These are phyloP conservation scores for Herpotrichia juniperi DNA, from an alignment of 2,329 filamentous ascomycete species.

Conservation along the genomic window DNA sequence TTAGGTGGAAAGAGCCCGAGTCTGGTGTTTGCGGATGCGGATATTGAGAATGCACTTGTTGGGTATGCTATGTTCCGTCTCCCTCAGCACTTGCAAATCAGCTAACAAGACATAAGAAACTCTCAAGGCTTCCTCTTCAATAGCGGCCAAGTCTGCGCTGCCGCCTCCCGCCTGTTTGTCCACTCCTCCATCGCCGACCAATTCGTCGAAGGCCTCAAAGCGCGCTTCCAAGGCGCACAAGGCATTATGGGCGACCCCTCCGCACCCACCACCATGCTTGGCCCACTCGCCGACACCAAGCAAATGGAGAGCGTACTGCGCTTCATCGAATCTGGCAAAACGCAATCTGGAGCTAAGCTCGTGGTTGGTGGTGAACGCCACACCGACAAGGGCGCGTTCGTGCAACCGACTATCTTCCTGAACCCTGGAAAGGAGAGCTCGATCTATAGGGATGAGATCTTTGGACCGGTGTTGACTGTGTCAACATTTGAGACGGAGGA, in stretches of 20 bases:
- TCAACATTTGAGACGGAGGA: conserved; percentile 40
- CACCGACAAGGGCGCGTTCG: conserved; percentile 33
- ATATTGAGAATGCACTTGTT: conserved; percentile 52
- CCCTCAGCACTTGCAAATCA: neutral
- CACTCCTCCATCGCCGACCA: conserved; percentile 34
- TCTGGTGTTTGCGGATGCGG: conserved; percentile 55
- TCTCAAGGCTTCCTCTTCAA: conserved; percentile 35
- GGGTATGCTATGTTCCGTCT: conserved; percentile 5
- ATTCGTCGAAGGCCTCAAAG: conserved; percentile 34
- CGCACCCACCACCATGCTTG: conserved; percentile 28
- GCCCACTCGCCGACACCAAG: conserved; percentile 33
- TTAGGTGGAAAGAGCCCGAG: conserved; percentile 55
- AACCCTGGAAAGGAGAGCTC: conserved; percentile 27
- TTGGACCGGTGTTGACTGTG: conserved; percentile 38
- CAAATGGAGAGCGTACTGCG: conserved; percentile 36
- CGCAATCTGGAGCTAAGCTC: conserved; percentile 27
- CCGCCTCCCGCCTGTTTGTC: conserved; percentile 35
- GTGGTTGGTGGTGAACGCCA: conserved; percentile 33
- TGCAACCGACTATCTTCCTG: conserved; percentile 38
- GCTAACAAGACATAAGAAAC: conserved; percentile 49
- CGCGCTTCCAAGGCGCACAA: conserved; percentile 23
- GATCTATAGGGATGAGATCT: conserved; percentile 40
- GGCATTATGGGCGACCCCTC: conserved; percentile 28
- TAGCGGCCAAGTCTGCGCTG: conserved; percentile 31
- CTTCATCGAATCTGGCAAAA: conserved; percentile 36